Conservation (phyloP, 192 early-diverging fungal species). For the Rhizoclosmatium sp. region DNA sequence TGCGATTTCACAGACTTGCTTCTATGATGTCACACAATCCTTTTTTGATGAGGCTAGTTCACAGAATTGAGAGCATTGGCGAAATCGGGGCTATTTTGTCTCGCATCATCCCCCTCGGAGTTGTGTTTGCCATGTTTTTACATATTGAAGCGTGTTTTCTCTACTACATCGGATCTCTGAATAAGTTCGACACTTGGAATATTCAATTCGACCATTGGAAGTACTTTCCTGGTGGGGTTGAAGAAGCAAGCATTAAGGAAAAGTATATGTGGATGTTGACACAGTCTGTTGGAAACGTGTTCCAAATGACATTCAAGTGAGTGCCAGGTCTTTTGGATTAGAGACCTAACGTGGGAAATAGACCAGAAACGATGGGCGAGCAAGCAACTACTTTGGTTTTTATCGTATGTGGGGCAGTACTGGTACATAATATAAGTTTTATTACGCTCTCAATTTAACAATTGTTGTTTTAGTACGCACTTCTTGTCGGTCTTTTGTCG, state of each 20-base stretch:
- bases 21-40: slow-evolving; percentile 38
- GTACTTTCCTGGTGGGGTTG: slow-evolving; percentile 4
- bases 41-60: slow-evolving; percentile 9
- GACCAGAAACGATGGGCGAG: slow-evolving; percentile 37
- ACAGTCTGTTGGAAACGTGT: slow-evolving; percentile 30
- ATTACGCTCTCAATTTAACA: not conserved
- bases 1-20: slow-evolving; percentile 28
- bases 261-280: slow-evolving; percentile 46
- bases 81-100: slow-evolving; percentile 25
- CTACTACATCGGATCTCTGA: slow-evolving; percentile 19
- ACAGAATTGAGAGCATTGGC: slow-evolving; percentile 5
- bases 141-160: slow-evolving; percentile 35
- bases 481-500: slow-evolving; percentile 1
- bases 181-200: slow-evolving; percentile 3
- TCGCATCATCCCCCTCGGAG: not conserved
- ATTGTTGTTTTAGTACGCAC: not conserved
- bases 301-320: slow-evolving; percentile 44
- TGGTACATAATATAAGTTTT: not conserved
- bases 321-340: not conserved
- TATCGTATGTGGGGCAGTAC: slow-evolving; percentile 39
- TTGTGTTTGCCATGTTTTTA: slow-evolving; percentile 25
- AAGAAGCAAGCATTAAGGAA: slow-evolving; percentile 16
- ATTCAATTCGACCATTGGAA: slow-evolving; percentile 30
- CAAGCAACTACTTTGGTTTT: slow-evolving; percentile 41
- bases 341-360: slow-evolving; percentile 6